Evolutionary conservation across 192 early-diverging fungal genomes (phyloP).

Genomic region (Rhizophagus prolifer): DNA sequence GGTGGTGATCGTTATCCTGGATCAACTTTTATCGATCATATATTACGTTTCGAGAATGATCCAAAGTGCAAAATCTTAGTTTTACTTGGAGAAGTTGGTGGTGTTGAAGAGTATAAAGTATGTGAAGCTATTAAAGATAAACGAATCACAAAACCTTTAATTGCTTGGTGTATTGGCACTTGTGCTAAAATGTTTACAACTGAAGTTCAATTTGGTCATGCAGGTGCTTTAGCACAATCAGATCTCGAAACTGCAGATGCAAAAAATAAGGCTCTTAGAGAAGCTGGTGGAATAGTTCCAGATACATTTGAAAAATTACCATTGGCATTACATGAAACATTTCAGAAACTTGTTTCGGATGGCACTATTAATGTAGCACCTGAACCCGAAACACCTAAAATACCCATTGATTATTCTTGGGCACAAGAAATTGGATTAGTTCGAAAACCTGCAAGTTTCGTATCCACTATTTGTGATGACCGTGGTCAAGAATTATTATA

Average conservation of each 20-base stretch:
- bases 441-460: constrained; percentile 97
- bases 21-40: constrained; percentile 97
- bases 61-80: constrained; percentile 93
- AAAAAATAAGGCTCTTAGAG: constrained; percentile 87
- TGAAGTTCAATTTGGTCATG: constrained; percentile 98
- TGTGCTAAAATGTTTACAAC: constrained; percentile 99
- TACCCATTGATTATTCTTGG: constrained; percentile 99
- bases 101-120: constrained; percentile 95
- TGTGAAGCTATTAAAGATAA: constrained; percentile 87
- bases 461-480: constrained; percentile 98
- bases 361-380: constrained; percentile 67
- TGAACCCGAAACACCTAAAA: constrained; percentile 96
- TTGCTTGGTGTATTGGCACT: constrained; percentile 99
- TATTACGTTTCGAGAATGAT: constrained; percentile 92
- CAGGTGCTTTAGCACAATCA: constrained; percentile 94
- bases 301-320: constrained; percentile 97
- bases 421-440: constrained; percentile 97
- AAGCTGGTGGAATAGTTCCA: constrained; percentile 88
- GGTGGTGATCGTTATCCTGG: constrained; percentile 99
- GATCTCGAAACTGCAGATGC: constrained; percentile 95
- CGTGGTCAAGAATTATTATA: constrained; percentile 98
- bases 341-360: constrained; percentile 70
- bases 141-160: constrained; percentile 95
- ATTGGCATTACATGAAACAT: constrained; percentile 73
- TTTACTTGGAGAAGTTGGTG: constrained; percentile 96